Percentiles rank a stretch among this genome's conserved stretches.
Evolutionary conservation across 352 stramenopile genomes (phyloP).

Genomic region (Globisporangium perplexum): DNA sequence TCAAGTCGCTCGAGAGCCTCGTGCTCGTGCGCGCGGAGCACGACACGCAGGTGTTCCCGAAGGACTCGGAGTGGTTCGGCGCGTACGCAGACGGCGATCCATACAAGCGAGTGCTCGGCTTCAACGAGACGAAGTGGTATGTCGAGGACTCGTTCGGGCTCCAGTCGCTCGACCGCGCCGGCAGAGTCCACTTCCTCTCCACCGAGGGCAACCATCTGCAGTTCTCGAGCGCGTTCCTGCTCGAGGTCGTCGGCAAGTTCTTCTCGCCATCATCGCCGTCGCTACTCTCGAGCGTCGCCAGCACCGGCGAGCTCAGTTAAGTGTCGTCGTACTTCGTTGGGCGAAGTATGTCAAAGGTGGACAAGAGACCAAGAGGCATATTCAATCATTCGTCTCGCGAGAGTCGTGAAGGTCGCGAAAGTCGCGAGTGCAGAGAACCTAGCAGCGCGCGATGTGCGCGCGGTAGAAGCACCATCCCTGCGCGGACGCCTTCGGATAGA

Average conservation of each 20-base stretch:
- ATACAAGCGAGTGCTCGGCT: slow-evolving; percentile 63
- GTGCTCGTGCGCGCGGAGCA: slow-evolving; percentile 86
- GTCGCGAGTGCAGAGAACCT: too few relatives aligned
- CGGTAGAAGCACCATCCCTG: too few relatives aligned
- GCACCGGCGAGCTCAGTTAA: too few relatives aligned
- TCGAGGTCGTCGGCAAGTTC: slow-evolving; percentile 82
- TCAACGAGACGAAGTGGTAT: slow-evolving; percentile 94
- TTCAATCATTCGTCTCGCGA: too few relatives aligned
- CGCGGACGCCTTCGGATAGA: too few relatives aligned
- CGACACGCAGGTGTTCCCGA: slow-evolving; percentile 89
- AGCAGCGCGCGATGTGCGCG: too few relatives aligned
- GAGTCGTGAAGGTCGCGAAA: too few relatives aligned
- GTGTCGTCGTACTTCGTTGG: too few relatives aligned
- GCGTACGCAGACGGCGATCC: slow-evolving; percentile 74
- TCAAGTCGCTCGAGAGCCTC: slow-evolving; percentile 76
- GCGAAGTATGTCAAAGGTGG: too few relatives aligned
- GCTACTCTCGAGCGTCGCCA: not conserved
- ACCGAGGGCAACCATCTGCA: slow-evolving; percentile 90
- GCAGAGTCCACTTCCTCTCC: slow-evolving; percentile 88
- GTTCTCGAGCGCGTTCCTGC: slow-evolving; percentile 81
- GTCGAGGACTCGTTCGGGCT: slow-evolving; percentile 89
- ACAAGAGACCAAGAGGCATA: too few relatives aligned
- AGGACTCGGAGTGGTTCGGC: slow-evolving; percentile 85
- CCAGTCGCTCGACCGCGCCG: slow-evolving; percentile 70
- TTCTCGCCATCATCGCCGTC: slow-evolving; percentile 19